Evolutionary conservation across 2,329 filamentous ascomycete genomes (phyloP), one percentile per base, ranked within the genome.

Genomic region (Samsoniella hepiali): DNA sequence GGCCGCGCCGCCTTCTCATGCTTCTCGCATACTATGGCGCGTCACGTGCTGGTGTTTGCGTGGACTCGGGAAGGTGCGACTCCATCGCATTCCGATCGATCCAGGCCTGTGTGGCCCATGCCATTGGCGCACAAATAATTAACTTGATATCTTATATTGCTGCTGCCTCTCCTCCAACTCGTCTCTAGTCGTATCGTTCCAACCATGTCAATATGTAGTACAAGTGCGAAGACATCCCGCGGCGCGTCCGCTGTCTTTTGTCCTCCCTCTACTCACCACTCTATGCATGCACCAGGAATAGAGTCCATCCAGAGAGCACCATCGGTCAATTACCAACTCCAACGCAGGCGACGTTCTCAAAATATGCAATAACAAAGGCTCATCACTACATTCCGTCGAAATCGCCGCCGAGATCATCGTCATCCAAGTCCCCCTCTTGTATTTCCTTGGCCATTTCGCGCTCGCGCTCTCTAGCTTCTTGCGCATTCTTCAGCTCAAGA

Each of bases 371-470:
- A 51, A 36, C 7, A 34, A 54, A 11, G 5, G 3, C 11, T 36
- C 34, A 58, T 60, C 45, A 65, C 85, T 90, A 98, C 83, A 98
- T 92, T 71, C 92, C 94, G 72, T 98, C 95, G 77, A 97, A 98
- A 73, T 97, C 94, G 64, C 93, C 94, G 61, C 91, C 93, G 55
- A 96, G 89, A 79, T 98, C 95, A 72, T 97, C 95, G 71, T 97
- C 95, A 71, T 98, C 95, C 77, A 97, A 84, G 73, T 99, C 95
- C 27, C 94, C 95, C 69, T 98, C 95, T 78, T 97, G 92, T 73
- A 99, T 98, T 82, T 99, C 95, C 84, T 98, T 98, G 67, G 93
- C 95, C 83, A 99, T 87, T 79, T 99, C 95, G 22, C 95, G 86
- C 82, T 99, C 95, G 27, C 95, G 86, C 77, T 99, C 95, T 58